Evolutionary conservation across 2,329 filamentous ascomycete species (phyloP), one percentile per base, ranked within the genome.

Genomic region (Meredithiella fracta): DNA sequence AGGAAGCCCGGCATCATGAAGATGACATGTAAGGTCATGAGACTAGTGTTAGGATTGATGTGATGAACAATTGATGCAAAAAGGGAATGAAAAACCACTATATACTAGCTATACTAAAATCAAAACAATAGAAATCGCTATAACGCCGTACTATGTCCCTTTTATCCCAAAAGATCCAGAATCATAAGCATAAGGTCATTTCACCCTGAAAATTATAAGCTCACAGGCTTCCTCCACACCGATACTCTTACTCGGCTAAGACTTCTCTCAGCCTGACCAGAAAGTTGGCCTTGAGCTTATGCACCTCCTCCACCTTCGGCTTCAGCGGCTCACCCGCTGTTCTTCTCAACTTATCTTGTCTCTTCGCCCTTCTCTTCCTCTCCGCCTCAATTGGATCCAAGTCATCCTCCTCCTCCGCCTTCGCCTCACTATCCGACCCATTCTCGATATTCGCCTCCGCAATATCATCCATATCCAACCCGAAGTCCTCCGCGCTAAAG

Each of bases 311-410:
- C n/a, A 95, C 79, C 1, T 73, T 69, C 2, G 89, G 89, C 70
- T 95, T 96, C 54, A 75, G 72, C 1, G 89, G 89, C 70, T 95
- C 88, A 31, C 89, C 89, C 1, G 89, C 88, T 47, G 78, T 83
- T 54, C 88, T 75, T 60, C 87, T 78, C 54, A 98, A 73, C 59
- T 85, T 79, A 65, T 95, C 90, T 65, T 90, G 86, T 62, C 78
- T 80, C 72, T 83, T 86, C 7, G 80, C 77, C 60, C 91, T 76
- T 59, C 87, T 76, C 64, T 82, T 85, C 59, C 91, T 75, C 72
- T 97, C 92, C 4, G 86, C 86, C 60, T 82, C 82, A 61, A 98
- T 94, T 1, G 91, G 89, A 64, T 97, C 90, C 59, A 86, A 69
- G 58, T 90, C 83, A 56, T 84, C 83, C 17, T 85, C 75, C 61